Evolutionary conservation across 345 rosid genomes (phyloP).

Genomic region (Turnera subulata): DNA sequence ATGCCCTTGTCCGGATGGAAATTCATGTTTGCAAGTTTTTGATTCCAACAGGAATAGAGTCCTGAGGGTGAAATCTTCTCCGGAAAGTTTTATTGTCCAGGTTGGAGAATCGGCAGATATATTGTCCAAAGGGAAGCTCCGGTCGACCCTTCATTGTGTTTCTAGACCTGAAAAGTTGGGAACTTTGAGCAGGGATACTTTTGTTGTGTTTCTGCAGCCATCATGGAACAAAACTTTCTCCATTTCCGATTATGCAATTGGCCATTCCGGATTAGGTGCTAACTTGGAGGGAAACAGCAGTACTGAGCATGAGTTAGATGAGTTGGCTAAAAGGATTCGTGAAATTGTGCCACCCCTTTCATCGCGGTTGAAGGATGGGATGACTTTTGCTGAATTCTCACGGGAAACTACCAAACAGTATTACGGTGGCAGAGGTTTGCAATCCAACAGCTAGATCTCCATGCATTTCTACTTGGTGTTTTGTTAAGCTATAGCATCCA

Average conservation of each 20-base stretch:
- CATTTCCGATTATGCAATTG: constrained; percentile 34
- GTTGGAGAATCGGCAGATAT: constrained; percentile 87
- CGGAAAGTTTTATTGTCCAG: constrained; percentile 75
- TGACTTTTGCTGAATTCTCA: constrained; percentile 91
- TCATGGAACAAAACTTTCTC: constrained; percentile 73
- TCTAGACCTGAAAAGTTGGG: constrained; percentile 50
- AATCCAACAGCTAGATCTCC: constrained; percentile 45
- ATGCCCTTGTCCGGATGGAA: constrained; percentile 38
- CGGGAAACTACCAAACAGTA: constrained; percentile 77
- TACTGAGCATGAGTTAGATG: constrained; percentile 24
- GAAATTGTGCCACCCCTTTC: constrained; percentile 62
- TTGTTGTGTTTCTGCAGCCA: constrained; percentile 79
- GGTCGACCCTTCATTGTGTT: constrained; percentile 78
- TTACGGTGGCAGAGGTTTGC: constrained; percentile 80
- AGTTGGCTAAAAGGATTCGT: constrained; percentile 29
- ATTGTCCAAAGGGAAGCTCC: constrained; percentile 64
- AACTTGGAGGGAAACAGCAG: constrained; percentile 16
- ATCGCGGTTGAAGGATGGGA: constrained; percentile 72
- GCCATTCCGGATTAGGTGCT: constrained; percentile 16
- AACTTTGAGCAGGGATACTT: constrained; percentile 67
- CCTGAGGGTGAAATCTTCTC: constrained; percentile 61
- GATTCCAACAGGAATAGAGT: constrained; percentile 51
- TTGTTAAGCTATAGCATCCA: too few relatives aligned
- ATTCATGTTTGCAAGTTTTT: constrained; percentile 54
- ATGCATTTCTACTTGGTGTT: background rate